Conservation (phyloP, 2,329 filamentous ascomycete species). For the Scedosporium apiospermum region DNA sequence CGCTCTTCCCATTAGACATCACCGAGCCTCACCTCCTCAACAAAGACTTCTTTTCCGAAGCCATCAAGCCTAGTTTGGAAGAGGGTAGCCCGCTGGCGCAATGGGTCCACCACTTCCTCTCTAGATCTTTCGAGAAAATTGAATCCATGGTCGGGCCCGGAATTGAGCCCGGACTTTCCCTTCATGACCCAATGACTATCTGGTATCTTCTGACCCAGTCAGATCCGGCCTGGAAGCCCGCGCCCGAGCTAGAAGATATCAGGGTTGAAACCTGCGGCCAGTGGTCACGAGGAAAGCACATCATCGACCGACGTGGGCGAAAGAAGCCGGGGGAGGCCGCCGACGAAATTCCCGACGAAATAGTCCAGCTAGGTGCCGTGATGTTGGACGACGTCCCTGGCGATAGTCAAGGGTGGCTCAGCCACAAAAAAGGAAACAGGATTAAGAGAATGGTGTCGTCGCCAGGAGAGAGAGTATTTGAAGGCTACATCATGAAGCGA, state of each 20-base stretch:
- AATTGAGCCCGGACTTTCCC: constrained; percentile 48
- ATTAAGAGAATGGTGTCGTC: constrained; percentile 63
- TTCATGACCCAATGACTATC: constrained; percentile 71
- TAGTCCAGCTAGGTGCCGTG: constrained; percentile 29
- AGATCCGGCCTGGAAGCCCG: constrained; percentile 47
- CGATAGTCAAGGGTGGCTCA: constrained; percentile 71
- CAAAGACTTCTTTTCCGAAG: constrained; percentile 46
- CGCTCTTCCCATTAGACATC: constrained; percentile 68
- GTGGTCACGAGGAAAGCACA: constrained; percentile 89
- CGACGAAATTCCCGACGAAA: constrained; percentile 18
- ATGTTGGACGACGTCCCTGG: constrained; percentile 45
- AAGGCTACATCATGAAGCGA: constrained; percentile 52
- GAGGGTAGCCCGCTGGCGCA: constrained; percentile 62
- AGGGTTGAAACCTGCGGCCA: constrained; percentile 83
- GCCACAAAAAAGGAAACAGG: constrained; percentile 63
- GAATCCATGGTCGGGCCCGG: constrained; percentile 49
- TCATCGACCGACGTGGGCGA: constrained; percentile 64
- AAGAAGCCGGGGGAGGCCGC: constrained; percentile 31
- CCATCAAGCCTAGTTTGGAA: constrained; percentile 44
- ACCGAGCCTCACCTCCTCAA: constrained; percentile 61
- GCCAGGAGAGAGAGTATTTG: constrained; percentile 61
- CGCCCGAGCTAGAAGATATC: constrained; percentile 63
- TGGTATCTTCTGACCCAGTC: constrained; percentile 65
- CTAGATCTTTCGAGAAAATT: constrained; percentile 61
- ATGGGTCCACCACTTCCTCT: constrained; percentile 65